phyloP scores from a whole-genome alignment of 148 eudicot species.

The Chenopodium album region DNA sequence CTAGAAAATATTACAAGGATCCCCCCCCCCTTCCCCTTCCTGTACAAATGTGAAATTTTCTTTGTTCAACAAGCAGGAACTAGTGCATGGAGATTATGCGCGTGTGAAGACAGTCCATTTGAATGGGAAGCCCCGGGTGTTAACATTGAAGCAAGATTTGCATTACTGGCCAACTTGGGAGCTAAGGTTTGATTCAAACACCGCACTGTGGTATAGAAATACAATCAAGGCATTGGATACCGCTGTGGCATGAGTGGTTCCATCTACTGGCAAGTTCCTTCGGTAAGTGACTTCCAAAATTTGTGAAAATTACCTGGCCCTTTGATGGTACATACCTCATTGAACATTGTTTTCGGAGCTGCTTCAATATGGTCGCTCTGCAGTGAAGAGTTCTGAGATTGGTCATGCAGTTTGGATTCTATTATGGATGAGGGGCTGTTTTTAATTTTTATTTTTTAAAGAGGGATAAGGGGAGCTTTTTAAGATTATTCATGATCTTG shows the following conservation, averaged over 20 bases:
- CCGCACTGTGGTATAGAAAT: conserved; percentile 67
- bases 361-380: not conserved
- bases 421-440: not conserved
- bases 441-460: not conserved
- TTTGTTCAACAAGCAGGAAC: conserved; percentile 41
- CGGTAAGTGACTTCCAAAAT: not conserved
- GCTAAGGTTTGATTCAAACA: conserved; percentile 69
- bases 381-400: conserved; percentile 6
- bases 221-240: conserved; percentile 58
- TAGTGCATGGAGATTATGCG: conserved; percentile 71
- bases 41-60: not conserved
- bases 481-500: not conserved
- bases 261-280: not conserved
- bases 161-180: conserved; percentile 99
- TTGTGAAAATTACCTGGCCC: conserved; percentile 1
- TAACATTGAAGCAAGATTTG: conserved; percentile 89
- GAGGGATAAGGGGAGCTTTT: not conserved
- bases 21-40: conserved; percentile 9
- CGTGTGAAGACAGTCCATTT: conserved; percentile 80
- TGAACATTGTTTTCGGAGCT: not conserved
- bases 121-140: conserved; percentile 89
- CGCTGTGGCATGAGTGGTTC: conserved; percentile 26
- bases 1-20: too few species aligned
- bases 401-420: not conserved
- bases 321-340: conserved; percentile 1